These are phyloP conservation scores for Lepraria neglecta DNA, from an alignment of 495 filamentous ascomycete species.

Conservation along the genomic window DNA sequence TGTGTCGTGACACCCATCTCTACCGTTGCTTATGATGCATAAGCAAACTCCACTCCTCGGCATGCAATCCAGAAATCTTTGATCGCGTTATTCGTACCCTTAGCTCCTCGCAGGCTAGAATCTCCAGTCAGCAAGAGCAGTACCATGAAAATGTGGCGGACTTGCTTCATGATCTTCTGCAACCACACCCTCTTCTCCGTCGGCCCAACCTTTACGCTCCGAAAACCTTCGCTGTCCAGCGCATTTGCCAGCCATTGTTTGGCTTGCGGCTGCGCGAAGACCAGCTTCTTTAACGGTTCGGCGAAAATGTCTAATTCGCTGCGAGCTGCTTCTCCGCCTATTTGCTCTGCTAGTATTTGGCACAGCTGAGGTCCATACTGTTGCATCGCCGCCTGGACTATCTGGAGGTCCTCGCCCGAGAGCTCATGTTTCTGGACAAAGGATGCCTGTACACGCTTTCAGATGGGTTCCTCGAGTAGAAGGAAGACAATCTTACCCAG, in stretches of 20 bases:
- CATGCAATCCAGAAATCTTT: slow-evolving; percentile 66
- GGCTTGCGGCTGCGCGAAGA: slow-evolving; percentile 56
- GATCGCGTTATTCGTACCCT: slow-evolving; percentile 53
- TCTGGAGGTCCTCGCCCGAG: slow-evolving; percentile 36
- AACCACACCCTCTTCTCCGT: slow-evolving; percentile 58
- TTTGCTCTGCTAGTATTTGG: slow-evolving; percentile 56
- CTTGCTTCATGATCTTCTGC: slow-evolving; percentile 52
- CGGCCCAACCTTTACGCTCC: slow-evolving; percentile 53
- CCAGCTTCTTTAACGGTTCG: slow-evolving; percentile 70
- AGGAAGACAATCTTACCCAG: slow-evolving; percentile 57
- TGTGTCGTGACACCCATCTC: slow-evolving; percentile 2
- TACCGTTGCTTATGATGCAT: slow-evolving; percentile 38
- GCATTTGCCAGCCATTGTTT: slow-evolving; percentile 57
- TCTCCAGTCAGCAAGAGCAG: slow-evolving; percentile 27
- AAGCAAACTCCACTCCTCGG: slow-evolving; percentile 61
- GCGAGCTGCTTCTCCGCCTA: slow-evolving; percentile 66
- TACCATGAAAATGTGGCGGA: slow-evolving; percentile 17
- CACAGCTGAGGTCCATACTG: slow-evolving; percentile 55
- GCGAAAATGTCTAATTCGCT: slow-evolving; percentile 71
- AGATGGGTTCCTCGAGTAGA: slow-evolving; percentile 5
- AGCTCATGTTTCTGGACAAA: slow-evolving; percentile 29
- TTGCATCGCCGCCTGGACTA: slow-evolving; percentile 49
- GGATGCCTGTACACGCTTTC: slow-evolving; percentile 21
- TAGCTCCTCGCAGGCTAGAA: slow-evolving; percentile 52
- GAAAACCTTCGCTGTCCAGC: slow-evolving; percentile 47